Conservation (phyloP, 2,329 filamentous ascomycete genomes). For the Orbilia blumenaviensis region DNA sequence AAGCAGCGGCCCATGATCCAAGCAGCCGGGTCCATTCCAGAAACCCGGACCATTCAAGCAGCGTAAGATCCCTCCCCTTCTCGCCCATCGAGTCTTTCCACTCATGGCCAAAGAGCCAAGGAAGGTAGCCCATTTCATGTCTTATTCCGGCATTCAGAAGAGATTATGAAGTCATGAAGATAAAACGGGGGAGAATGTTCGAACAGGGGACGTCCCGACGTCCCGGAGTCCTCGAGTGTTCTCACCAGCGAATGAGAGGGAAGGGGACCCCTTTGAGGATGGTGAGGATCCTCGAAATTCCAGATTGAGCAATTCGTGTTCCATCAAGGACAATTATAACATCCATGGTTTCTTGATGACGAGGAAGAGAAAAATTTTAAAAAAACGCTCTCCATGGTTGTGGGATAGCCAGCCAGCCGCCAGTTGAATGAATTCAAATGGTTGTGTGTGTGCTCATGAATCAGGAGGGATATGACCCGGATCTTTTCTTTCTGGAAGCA, state of each 20-base stretch:
- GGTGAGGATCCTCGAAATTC: background rate
- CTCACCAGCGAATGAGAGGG: background rate
- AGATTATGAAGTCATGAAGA: constrained; percentile 35
- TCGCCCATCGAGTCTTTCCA: constrained; percentile 16
- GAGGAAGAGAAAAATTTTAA: background rate
- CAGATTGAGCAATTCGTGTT: constrained; percentile 15
- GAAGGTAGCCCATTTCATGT: constrained; percentile 2
- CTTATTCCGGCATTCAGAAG: constrained; percentile 21
- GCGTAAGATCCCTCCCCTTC: constrained; percentile 6
- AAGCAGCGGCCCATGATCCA: constrained; percentile 51
- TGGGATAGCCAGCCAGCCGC: too few relatives aligned
- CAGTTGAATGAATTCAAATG: too few relatives aligned
- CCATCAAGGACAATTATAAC: background rate
- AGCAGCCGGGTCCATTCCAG: constrained; percentile 54
- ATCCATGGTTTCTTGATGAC: background rate
- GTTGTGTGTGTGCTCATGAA: background rate
- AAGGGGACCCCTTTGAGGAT: constrained; percentile 1
- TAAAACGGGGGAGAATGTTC: constrained; percentile 41
- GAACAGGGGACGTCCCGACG: constrained; percentile 22
- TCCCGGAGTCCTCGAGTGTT: background rate
- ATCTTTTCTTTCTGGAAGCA: background rate
- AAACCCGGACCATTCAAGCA: constrained; percentile 50
- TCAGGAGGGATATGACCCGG: background rate
- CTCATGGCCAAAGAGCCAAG: constrained; percentile 5
- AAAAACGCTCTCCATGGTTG: background rate